These are phyloP conservation scores for Wickerhamiella domercqiae DNA, from an alignment of 805 yeast species.

Conservation along the genomic window DNA sequence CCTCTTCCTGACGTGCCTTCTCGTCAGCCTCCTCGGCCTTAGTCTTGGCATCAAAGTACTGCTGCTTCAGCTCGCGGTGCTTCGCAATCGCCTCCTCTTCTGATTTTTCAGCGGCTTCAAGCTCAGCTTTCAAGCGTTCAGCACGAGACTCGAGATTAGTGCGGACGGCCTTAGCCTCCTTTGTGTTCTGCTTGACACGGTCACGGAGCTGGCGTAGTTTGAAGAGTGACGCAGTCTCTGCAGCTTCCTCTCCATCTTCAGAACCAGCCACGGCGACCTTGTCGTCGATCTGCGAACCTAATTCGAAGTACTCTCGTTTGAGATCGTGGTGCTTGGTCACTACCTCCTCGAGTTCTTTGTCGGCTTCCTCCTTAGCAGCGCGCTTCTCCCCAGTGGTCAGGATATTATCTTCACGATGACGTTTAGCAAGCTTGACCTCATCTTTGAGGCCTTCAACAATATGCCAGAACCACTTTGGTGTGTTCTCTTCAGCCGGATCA, in stretches of 20 bases:
- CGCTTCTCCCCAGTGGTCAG: conserved; percentile 10
- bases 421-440: conserved; percentile 16
- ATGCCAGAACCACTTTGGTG: conserved; percentile 15
- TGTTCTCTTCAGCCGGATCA: conserved; percentile 12
- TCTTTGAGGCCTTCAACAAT: conserved; percentile 15
- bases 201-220: conserved; percentile 39
- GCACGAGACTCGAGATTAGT: conserved; percentile 8
- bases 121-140: conserved; percentile 10
- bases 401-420: conserved; percentile 11
- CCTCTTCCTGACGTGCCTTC: conserved; percentile 14
- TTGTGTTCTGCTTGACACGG: conserved; percentile 12
- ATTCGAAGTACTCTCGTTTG: conserved; percentile 15
- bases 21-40: conserved; percentile 17
- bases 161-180: conserved; percentile 12
- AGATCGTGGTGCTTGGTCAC: conserved; percentile 16
- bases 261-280: conserved; percentile 19
- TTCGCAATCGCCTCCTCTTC: conserved; percentile 21
- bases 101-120: conserved; percentile 12
- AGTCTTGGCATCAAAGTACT: conserved; percentile 17
- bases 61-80: conserved; percentile 22
- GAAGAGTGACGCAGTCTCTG: conserved; percentile 21
- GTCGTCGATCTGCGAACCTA: conserved; percentile 16
- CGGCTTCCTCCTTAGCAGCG: conserved; percentile 13
- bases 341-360: conserved; percentile 16
- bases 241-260: conserved; percentile 17